Evolutionary conservation across 1,284 basidiomycete species (phyloP).

Genomic region (Papiliotrema terrestris): DNA sequence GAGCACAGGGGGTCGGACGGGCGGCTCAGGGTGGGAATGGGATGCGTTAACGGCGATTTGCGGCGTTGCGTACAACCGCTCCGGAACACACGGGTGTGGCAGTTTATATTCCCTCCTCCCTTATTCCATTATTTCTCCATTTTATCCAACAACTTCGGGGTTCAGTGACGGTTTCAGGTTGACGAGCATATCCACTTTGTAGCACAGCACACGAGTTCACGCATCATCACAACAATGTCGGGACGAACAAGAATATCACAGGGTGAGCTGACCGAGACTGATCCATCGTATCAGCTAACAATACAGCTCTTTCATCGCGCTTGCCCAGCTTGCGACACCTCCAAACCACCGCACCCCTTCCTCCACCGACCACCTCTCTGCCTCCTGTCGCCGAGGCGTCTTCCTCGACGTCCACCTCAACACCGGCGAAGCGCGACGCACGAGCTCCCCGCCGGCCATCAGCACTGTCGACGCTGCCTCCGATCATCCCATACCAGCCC

Average conservation of each 20-base stretch:
- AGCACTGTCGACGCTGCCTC: conserved; percentile 24
- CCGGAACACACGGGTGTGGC: conserved; percentile 1
- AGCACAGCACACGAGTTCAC: background rate
- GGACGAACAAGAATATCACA: background rate
- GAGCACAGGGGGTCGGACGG: conserved; percentile 2
- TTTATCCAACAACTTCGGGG: conserved; percentile 1
- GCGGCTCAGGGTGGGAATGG: background rate
- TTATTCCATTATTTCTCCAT: background rate
- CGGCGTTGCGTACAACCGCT: background rate
- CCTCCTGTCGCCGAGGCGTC: conserved; percentile 49
- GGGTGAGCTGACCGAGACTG: background rate
- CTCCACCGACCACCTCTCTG: conserved; percentile 19
- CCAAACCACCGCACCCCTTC: conserved; percentile 33
- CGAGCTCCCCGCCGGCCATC: background rate
- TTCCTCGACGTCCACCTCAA: conserved; percentile 14
- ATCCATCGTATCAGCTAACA: background rate
- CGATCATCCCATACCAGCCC: conserved; percentile 24
- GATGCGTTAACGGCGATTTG: background rate
- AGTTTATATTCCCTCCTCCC: background rate
- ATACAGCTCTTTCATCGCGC: conserved; percentile 10
- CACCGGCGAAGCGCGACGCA: conserved; percentile 25
- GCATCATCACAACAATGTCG: conserved; percentile 5
- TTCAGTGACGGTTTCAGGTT: background rate
- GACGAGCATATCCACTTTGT: background rate
- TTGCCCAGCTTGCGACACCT: conserved; percentile 15